phyloP scores from a whole-genome alignment of 2,329 filamentous ascomycete species.

The Aspergillus sclerotialis region DNA sequence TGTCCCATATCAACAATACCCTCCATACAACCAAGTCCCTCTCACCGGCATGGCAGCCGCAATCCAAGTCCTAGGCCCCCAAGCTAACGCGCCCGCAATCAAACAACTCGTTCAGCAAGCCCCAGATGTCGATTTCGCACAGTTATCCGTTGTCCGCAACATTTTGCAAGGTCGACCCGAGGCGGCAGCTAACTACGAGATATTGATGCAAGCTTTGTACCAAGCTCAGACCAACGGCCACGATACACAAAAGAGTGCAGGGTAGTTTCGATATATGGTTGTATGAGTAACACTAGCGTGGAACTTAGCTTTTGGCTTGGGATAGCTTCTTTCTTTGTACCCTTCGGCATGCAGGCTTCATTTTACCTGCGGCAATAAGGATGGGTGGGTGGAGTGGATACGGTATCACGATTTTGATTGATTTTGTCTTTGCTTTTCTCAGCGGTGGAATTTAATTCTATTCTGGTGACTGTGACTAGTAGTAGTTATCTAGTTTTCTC shows the following conservation, averaged over 20 bases:
- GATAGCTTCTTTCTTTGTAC: conserved; percentile 1
- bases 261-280: conserved; percentile 6
- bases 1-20: conserved; percentile 18
- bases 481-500: too few species aligned
- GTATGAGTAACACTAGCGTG: conserved; percentile 10
- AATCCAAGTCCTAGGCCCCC: conserved; percentile 55
- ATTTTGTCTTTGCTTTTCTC: not conserved
- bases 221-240: conserved; percentile 28
- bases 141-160: conserved; percentile 66
- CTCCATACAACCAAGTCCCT: conserved; percentile 9
- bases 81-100: conserved; percentile 59
- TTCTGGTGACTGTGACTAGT: too few species aligned
- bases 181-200: conserved; percentile 52
- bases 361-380: not conserved
- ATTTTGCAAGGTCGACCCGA: conserved; percentile 61
- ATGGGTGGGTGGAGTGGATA: not conserved
- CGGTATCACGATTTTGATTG: not conserved
- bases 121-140: conserved; percentile 59
- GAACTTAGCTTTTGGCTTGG: not conserved
- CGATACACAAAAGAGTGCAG: conserved; percentile 14
- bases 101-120: conserved; percentile 64
- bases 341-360: not conserved
- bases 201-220: conserved; percentile 36
- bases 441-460: not conserved
- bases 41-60: conserved; percentile 50